phyloP scores from a whole-genome alignment of 1,139 yeast species.

The Kluyveromyces sp. region DNA sequence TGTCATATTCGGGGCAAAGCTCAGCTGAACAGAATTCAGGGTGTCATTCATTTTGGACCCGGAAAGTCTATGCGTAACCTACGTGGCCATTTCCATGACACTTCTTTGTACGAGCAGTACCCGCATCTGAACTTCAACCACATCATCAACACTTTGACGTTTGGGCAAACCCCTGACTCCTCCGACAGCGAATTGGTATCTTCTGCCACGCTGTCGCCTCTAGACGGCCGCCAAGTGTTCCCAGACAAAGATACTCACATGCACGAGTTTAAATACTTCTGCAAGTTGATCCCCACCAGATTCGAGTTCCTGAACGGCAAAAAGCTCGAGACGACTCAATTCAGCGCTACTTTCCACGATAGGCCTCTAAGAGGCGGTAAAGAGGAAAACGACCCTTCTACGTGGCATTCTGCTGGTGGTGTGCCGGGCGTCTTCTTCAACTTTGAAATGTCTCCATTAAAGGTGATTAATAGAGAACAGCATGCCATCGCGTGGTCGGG shows the following conservation, averaged over 20 bases:
- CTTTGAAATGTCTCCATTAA: constrained; percentile 89
- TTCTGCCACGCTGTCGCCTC: constrained; percentile 54
- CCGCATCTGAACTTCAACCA: constrained; percentile 66
- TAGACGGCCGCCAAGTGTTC: constrained; percentile 47
- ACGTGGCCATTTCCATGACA: constrained; percentile 74
- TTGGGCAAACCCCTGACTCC: constrained; percentile 56
- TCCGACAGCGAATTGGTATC: constrained; percentile 27
- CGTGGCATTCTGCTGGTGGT: constrained; percentile 80
- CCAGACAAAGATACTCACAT: constrained; percentile 49
- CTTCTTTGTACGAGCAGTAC: constrained; percentile 56
- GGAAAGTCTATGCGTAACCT: constrained; percentile 55
- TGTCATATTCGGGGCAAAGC: constrained; percentile 80
- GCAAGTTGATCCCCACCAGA: constrained; percentile 88
- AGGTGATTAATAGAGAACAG: constrained; percentile 78
- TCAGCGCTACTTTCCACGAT: constrained; percentile 84
- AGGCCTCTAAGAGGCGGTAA: constrained; percentile 80
- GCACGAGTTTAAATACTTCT: constrained; percentile 58
- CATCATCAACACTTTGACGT: constrained; percentile 68
- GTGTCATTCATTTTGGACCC: constrained; percentile 93
- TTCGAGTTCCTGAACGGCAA: constrained; percentile 56
- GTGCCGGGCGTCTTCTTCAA: constrained; percentile 82
- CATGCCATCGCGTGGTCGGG: constrained; percentile 79
- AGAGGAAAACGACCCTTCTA: constrained; percentile 86
- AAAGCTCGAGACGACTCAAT: constrained; percentile 74
- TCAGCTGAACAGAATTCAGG: constrained; percentile 75